A percentile compares a stretch with the other conserved stretches of the same genome.
Conservation (phyloP, 2,329 filamentous ascomycete species). For the Sclerotinia borealis region DNA sequence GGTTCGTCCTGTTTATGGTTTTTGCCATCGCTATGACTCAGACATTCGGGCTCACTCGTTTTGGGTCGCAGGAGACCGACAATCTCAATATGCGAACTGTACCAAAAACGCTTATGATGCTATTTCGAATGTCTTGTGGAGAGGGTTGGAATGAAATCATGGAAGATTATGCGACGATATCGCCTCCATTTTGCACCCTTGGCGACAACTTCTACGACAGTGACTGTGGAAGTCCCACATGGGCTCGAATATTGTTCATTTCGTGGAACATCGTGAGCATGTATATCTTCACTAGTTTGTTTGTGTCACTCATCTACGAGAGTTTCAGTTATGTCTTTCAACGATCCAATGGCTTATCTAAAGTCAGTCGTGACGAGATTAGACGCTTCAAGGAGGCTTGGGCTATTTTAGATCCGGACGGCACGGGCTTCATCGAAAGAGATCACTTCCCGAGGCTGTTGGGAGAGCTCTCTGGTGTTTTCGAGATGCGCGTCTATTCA, state of each 20-base stretch:
- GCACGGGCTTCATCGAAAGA: slow-evolving; percentile 84
- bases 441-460: slow-evolving; percentile 83
- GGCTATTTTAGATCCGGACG: slow-evolving; percentile 89
- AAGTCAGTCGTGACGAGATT: slow-evolving; percentile 88
- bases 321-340: slow-evolving; percentile 99
- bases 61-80: slow-evolving; percentile 63
- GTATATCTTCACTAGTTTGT: slow-evolving; percentile 98
- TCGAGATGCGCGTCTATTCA: slow-evolving; percentile 95
- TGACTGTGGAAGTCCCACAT: slow-evolving; percentile 86
- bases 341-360: slow-evolving; percentile 83
- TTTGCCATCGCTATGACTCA: slow-evolving; percentile 96
- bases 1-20: slow-evolving; percentile 94
- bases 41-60: slow-evolving; percentile 89
- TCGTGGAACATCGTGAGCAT: slow-evolving; percentile 99
- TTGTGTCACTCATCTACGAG: slow-evolving; percentile 97
- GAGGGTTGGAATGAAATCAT: slow-evolving; percentile 97
- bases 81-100: slow-evolving; percentile 93
- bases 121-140: slow-evolving; percentile 88
- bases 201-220: slow-evolving; percentile 69
- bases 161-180: slow-evolving; percentile 85
- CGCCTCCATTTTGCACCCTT: slow-evolving; percentile 73
- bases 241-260: slow-evolving; percentile 87
- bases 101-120: slow-evolving; percentile 84
- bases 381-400: slow-evolving; percentile 97
- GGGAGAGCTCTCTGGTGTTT: slow-evolving; percentile 88